Evolutionary conservation across 2,329 filamentous ascomycete genomes (phyloP), one percentile per base, ranked within the genome.

Genomic region (Lachnellula subtilissima): DNA sequence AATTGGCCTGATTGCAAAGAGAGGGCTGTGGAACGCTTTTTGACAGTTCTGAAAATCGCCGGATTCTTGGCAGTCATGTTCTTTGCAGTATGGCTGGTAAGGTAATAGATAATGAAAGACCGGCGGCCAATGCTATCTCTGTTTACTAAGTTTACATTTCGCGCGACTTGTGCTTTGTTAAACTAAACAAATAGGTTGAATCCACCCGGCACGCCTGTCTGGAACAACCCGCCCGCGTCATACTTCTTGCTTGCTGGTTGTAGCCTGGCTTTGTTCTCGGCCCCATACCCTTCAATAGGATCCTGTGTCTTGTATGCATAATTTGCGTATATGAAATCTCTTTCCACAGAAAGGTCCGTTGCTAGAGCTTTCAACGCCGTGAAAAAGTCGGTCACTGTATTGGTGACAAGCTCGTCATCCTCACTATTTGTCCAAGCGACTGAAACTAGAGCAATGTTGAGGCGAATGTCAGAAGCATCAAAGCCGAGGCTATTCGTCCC

Each of bases 191-290:
- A 49, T 4, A 68, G 19, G 49, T 68, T 68, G 57, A 64, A 67
- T 1, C 66, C 64, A 22, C 65, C 65, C 4, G 67, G 66, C 11
- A 63, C 62, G 28, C 60, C 46, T 28, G 37, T 62, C 57, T 68
- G 65, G 43, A 70, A 70, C 1, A 68, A 56, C n/a, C 56, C 53
- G 3, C 50, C 48, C 0, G 66, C 63, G 48, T 70, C 69, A 49
- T 69, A 70, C 49, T 61, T 63, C 35, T 25, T 53, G n/a, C 64
- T 64, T 2, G 60, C 65, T 14, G 52, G 53, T 53, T 58, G 60
- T 42, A 68, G 2, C 14, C 42, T 52, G n/a, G 22, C 23, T 7
- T 51, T 35, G 45, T 53, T 61, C 22, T 15, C 50, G 6, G 48
- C 35, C 5, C 59, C 57, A 50, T 61, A 61, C 9, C 52, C 45